Base-by-base conservation (phyloP, 2,329 filamentous ascomycete genomes). In the Talaromyces funiculosus region DNA sequence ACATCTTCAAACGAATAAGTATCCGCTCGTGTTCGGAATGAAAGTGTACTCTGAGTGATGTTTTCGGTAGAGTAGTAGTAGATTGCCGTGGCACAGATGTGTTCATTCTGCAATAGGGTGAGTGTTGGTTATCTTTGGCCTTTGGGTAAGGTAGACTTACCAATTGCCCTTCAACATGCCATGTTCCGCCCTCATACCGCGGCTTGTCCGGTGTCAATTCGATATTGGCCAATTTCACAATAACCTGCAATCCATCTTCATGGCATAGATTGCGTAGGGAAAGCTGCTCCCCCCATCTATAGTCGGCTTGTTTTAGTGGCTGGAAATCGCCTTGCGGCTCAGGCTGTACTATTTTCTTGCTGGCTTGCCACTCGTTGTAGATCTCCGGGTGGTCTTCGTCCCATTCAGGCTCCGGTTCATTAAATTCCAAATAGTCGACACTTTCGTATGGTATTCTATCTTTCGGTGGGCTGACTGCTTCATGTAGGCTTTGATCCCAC, bases 41-140 rank as follows among this genome's bases (percentile, higher is more conserved):
- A 71, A 4, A 88, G 76, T 4, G 66, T 67, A 53, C 77, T 79
- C 1, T 81, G 75, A 0, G 81, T 82, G 57, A 88, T 81, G 68
- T 89, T 89, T 0, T 85, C 79, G 49, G 69, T 74, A 62, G 86
- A 82, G 65, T 84, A 84, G 69, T 86, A 86, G 71, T 85, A 86
- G n/a, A 89, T 74, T 0, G 85, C 83, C 0, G 84, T 85, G 0
- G 84, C 84, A 64, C 80, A 81, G 38, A 89, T 87, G 63, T 81
- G 82, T 68, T 89, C 86, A 65, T 89, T 88, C 72, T 76, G 40
- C 45, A 33, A 18, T 7, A 66, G 1, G 67, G 31, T 2, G 63
- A 47, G 22, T 16, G 6, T 10, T 12, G 12, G 20, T 8, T 47
- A 9, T 9, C n/a, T n/a, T 16, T 47, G 22, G 26, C 22, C 42